Conservation (phyloP, 495 filamentous ascomycete species). For the Aspergillus nidulans region DNA sequence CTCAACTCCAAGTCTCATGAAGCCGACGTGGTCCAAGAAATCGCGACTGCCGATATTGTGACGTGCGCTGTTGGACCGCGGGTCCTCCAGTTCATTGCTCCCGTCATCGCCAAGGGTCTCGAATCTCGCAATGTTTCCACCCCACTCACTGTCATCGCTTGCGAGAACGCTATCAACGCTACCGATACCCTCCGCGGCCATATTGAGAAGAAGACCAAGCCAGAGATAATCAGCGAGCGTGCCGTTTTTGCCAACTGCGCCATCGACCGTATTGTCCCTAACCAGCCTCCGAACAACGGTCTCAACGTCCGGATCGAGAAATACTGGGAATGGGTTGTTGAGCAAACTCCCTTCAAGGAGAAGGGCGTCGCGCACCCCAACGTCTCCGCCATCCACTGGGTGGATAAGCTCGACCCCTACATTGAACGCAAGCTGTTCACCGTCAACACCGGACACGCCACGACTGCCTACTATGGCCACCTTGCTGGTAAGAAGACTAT, state of each 20-base stretch:
- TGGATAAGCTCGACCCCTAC: conserved; percentile 85
- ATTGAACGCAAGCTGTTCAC: conserved; percentile 99
- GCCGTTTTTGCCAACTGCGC: conserved; percentile 92
- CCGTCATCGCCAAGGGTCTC: conserved; percentile 87
- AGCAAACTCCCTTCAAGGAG: conserved; percentile 70
- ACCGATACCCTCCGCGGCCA: conserved; percentile 77
- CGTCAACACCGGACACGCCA: conserved; percentile 96
- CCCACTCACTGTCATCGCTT: conserved; percentile 89
- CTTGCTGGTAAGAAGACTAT: conserved; percentile 76
- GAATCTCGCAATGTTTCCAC: conserved; percentile 63
- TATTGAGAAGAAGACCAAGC: conserved; percentile 71
- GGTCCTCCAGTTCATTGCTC: conserved; percentile 92
- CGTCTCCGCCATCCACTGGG: conserved; percentile 87
- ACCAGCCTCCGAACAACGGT: conserved; percentile 70
- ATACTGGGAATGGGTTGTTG: conserved; percentile 98
- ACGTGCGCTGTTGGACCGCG: conserved; percentile 96
- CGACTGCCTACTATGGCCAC: conserved; percentile 94
- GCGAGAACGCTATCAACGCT: conserved; percentile 93
- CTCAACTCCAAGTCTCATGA: conserved; percentile 89
- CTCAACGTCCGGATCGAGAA: conserved; percentile 93
- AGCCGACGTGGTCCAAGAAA: conserved; percentile 73
- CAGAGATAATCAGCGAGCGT: conserved; percentile 55
- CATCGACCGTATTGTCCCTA: conserved; percentile 95
- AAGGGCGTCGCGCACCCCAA: conserved; percentile 51
- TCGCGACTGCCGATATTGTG: conserved; percentile 79